Base-by-base conservation (phyloP, 1,284 basidiomycete genomes). In the Polyporus tsugae region DNA sequence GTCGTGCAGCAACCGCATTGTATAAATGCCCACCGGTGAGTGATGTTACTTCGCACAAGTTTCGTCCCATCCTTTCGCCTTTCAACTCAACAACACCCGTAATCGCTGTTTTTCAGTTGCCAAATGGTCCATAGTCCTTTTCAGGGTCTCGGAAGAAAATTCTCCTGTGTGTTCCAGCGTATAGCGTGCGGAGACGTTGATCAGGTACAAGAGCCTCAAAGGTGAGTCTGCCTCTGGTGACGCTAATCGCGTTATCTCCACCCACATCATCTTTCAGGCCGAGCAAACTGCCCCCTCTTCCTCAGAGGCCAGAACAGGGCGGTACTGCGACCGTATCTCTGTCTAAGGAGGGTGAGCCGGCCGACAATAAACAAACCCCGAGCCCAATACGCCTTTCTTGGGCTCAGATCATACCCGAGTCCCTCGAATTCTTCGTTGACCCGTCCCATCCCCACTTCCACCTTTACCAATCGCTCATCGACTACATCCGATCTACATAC, bases 381-480 rank as follows among this genome's bases (percentile, higher is more conserved):
- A 60, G 38, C 13, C 58, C 38, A 15, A 15, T 60, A 29, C 58
- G 38, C 25, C 58, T 60, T 7, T 25, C 38, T 22, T 60, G 58
- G 58, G 13, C 38, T 22, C 58, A 60, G 38, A n/a, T 60, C 17
- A 22, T 60, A 60, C 58, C 58, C 38, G 22, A 60, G 10, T 60
- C 58, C 11, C 58, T 60, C 22, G 38, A 60, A 25, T 60, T 60
- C n/a, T 60, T 29, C 13, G 58, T 60, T 19, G 58, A 60, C 22
- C 39, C 58, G 0, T 25, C 58, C 22, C 58, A 60, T 17, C 22
- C 58, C 22, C 58, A 60, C 25, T 60, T 60, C 58, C 58, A 60
- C 22, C 58, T 60, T 5, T 60, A 60, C 22, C 58, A 60, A 41
- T 60, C 58, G 11, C 58, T 60, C 36, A 60, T 60, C 58, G 58